These are phyloP conservation scores for Cylindrodendrum hubeiense DNA, from an alignment of 2,329 filamentous ascomycete genomes.

Conservation along the genomic window DNA sequence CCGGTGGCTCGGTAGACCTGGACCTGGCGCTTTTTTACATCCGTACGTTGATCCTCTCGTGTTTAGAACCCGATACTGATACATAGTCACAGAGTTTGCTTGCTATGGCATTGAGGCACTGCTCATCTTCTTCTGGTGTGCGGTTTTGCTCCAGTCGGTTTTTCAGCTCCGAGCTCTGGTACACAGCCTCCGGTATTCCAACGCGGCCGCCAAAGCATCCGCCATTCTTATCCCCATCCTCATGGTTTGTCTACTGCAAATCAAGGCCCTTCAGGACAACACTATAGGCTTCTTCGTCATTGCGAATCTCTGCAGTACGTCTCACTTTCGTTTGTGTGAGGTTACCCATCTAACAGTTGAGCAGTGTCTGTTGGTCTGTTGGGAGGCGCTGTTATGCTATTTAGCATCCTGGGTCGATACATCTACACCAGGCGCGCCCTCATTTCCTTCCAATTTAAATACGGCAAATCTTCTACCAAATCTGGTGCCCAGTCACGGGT, in stretches of 20 bases:
- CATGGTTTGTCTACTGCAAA: slow-evolving; percentile 13
- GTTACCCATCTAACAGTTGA: background rate
- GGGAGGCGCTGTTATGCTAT: slow-evolving; percentile 22
- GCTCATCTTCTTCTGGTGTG: slow-evolving; percentile 60
- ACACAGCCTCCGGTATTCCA: slow-evolving; percentile 16
- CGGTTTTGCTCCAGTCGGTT: slow-evolving; percentile 24
- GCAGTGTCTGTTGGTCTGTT: slow-evolving; percentile 24
- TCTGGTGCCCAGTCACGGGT: background rate
- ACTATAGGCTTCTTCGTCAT: slow-evolving; percentile 20
- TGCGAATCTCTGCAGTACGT: slow-evolving; percentile 25
- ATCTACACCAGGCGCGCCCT: slow-evolving; percentile 22
- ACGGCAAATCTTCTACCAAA: slow-evolving; percentile 10
- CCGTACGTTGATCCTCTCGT: slow-evolving; percentile 49
- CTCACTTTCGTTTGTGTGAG: background rate
- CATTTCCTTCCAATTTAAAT: slow-evolving; percentile 24
- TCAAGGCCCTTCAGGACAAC: slow-evolving; percentile 3
- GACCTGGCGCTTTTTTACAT: slow-evolving; percentile 62
- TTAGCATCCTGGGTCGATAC: slow-evolving; percentile 25
- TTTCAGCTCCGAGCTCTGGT: slow-evolving; percentile 14
- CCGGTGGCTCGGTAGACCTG: slow-evolving; percentile 54
- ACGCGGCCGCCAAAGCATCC: slow-evolving; percentile 11
- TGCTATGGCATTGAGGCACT: slow-evolving; percentile 63
- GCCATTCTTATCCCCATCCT: slow-evolving; percentile 16
- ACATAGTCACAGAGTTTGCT: slow-evolving; percentile 56
- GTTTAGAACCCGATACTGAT: background rate